Evolutionary conservation across 2,329 filamentous ascomycete species (phyloP).

Genomic region (Fusarium euwallaceae): DNA sequence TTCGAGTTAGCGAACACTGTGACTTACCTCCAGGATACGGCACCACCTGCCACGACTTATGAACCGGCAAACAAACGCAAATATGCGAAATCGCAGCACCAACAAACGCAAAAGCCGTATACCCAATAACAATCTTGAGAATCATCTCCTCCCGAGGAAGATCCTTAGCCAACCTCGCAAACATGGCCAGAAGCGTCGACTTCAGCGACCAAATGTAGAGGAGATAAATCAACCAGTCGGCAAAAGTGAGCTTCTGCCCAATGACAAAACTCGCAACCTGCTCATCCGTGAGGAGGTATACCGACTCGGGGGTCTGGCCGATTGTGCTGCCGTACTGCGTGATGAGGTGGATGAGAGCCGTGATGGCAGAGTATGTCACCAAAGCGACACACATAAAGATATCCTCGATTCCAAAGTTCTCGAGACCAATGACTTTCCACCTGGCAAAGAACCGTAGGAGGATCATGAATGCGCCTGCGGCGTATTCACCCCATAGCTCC

Average conservation of each 20-base stretch:
- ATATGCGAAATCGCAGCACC: background rate
- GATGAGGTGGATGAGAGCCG: slow-evolving; percentile 2
- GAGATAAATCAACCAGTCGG: slow-evolving; percentile 2
- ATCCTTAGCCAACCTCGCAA: slow-evolving; percentile 1
- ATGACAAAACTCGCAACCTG: background rate
- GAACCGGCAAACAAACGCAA: background rate
- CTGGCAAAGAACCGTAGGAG: background rate
- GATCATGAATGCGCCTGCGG: slow-evolving; percentile 1
- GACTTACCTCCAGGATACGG: slow-evolving; percentile 4
- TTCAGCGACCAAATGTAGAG: slow-evolving; percentile 10
- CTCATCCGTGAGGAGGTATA: background rate
- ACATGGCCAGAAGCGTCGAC: background rate
- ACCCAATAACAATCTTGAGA: background rate
- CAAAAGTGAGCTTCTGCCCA: slow-evolving; percentile 13
- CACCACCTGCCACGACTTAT: slow-evolving; percentile 1
- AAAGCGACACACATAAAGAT: background rate
- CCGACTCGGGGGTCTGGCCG: slow-evolving; percentile 12
- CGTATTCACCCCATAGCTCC: slow-evolving; percentile 8
- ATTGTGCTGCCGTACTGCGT: background rate
- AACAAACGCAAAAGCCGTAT: background rate
- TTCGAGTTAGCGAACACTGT: background rate
- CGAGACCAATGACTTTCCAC: background rate
- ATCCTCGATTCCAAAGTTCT: background rate
- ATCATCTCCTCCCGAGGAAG: slow-evolving; percentile 1
- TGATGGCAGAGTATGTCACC: background rate